phyloP scores from a whole-genome alignment of 257 asterid genomes.

The Phtheirospermum japonicum region DNA sequence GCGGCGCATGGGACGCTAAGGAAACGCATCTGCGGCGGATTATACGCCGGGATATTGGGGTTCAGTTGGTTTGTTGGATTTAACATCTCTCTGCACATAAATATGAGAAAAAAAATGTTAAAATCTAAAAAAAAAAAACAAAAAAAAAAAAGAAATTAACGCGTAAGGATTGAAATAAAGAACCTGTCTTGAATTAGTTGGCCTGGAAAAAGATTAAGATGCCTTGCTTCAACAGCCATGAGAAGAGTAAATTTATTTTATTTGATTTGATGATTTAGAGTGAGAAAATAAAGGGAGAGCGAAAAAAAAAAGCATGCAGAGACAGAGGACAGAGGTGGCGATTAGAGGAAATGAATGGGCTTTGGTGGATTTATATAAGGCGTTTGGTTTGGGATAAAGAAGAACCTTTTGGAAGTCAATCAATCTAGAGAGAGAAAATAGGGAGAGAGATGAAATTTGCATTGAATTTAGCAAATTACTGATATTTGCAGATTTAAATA shows the following conservation, averaged over 20 bases:
- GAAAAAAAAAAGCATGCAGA: too few species aligned
- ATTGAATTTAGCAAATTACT: background rate
- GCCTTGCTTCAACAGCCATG: conserved; percentile 85
- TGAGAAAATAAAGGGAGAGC: conserved; percentile 1
- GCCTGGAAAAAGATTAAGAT: conserved; percentile 42
- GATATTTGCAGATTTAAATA: too few species aligned
- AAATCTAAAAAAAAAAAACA: background rate
- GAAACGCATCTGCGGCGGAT: conserved; percentile 42
- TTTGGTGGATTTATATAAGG: conserved; percentile 46
- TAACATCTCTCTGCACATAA: conserved; percentile 22
- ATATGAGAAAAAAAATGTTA: background rate
- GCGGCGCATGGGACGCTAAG: conserved; percentile 31
- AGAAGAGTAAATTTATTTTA: background rate
- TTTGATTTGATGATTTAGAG: conserved; percentile 7
- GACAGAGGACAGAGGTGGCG: conserved; percentile 11
- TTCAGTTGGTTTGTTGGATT: conserved; percentile 30
- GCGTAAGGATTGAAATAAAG: too few species aligned
- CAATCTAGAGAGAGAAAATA: conserved; percentile 31
- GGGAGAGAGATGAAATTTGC: background rate
- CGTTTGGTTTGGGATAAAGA: conserved; percentile 34
- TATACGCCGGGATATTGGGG: conserved; percentile 21
- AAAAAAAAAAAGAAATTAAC: background rate
- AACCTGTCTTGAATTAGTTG: conserved; percentile 48
- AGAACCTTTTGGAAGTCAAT: conserved; percentile 37
- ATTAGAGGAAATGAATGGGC: background rate